Base-by-base conservation (phyloP, 768 basidiomycete species). In the Rhizopogon sp. region DNA sequence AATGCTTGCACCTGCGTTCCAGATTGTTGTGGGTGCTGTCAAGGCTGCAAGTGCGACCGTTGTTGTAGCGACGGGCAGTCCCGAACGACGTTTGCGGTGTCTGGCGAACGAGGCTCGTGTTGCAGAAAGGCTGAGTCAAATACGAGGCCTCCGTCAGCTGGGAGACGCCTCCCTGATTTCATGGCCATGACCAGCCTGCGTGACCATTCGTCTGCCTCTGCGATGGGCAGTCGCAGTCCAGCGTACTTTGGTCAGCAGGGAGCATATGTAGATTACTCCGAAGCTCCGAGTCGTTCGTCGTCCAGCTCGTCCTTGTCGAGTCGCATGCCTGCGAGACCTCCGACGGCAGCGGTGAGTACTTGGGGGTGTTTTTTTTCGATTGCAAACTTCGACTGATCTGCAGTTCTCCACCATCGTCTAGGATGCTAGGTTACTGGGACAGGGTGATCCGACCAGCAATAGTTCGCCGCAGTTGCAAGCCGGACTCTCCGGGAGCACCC, bases 71-170 rank as follows among this genome's bases (percentile, higher is more conserved):
- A 64, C 5, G 49, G 56, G 28, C 56, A 59, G 39, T 53, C 63
- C 35, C 61, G 61, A 17, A 59, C 67, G 16, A 62, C 66, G 1
- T 73, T 68, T 56, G 62, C 68, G 2, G 60, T 67, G 1, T 68
- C 72, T 0, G 72, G 74, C 10, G 75, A 76, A 54, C 58, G 72
- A n/a, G 66, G 58, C 6, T 39, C 64, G 0, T 60, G 58, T 40
- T 59, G 58, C 8, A 35, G 55, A 41, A 62, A 62, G 52, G 43
- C 51, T 5, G 61, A 61, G 11, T 50, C 56, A n/a, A 16, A 60
- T 47, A 20, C 59, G 6, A 55, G 41, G 35, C 6, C 55, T n/a
- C 59, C 3, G 22, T 37, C 43, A 4, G 11, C 58, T 13, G 56
- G 58, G 35, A 64, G 64, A 11, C 68, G 68, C 35, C 49, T 71